Percentiles rank a stretch among this genome's conserved stretches.
Evolutionary conservation across 2,329 filamentous ascomycete species (phyloP).

Genomic region (Verticillium albo-atrum): DNA sequence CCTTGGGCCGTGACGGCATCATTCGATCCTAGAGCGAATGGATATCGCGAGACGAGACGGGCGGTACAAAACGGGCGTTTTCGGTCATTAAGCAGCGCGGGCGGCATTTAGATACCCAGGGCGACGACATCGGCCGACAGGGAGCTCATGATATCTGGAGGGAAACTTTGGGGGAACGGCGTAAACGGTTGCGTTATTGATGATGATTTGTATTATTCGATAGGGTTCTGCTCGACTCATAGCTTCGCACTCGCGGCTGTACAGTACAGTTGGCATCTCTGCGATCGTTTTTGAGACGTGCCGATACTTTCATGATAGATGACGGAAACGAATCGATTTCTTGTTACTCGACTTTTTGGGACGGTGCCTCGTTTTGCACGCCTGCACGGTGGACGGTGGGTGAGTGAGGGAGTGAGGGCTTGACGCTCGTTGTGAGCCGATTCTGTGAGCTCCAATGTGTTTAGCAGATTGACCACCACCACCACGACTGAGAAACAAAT

Average conservation of each 20-base stretch:
- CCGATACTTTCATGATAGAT: background rate
- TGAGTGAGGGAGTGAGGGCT: no score
- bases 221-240: background rate
- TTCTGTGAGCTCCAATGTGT: background rate
- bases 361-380: background rate
- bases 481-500: background rate
- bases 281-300: background rate
- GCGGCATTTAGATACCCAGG: slow-evolving; percentile 16
- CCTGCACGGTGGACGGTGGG: no score
- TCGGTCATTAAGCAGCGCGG: background rate
- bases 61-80: background rate
- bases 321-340: background rate
- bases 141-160: background rate
- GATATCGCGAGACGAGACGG: background rate
- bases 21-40: background rate
- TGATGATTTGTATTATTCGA: background rate
- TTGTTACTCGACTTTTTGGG: background rate
- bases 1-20: background rate
- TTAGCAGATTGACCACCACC: background rate
- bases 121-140: background rate
- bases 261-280: background rate
- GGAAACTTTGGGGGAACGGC: background rate
- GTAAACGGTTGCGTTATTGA: background rate
- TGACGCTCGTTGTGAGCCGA: background rate
- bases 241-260: background rate